Evolutionary conservation across 2,329 filamentous ascomycete species (phyloP).

Genomic region (Cercospora citrullina): DNA sequence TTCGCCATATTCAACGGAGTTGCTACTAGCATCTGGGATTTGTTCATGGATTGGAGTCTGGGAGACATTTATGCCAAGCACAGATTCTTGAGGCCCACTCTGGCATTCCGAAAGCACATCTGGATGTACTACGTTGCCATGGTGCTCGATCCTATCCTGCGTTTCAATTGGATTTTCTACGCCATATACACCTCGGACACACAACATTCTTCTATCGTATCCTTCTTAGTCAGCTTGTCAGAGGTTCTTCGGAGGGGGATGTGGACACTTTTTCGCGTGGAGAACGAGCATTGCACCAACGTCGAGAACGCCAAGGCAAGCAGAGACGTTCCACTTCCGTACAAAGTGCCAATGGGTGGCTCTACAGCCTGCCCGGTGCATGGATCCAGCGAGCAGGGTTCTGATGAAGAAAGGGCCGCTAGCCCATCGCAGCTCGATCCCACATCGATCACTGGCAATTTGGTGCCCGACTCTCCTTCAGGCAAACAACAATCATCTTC

Average conservation of each 20-base stretch:
- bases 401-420: neutral
- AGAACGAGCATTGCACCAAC: slow-evolving; percentile 96
- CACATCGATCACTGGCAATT: neutral
- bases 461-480: neutral
- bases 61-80: slow-evolving; percentile 69
- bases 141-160: slow-evolving; percentile 75
- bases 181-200: slow-evolving; percentile 75
- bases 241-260: slow-evolving; percentile 84
- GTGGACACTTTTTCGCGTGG: slow-evolving; percentile 91
- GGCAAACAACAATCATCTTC: neutral
- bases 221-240: slow-evolving; percentile 74
- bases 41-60: slow-evolving; percentile 90
- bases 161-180: slow-evolving; percentile 95
- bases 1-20: slow-evolving; percentile 80
- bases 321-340: slow-evolving; percentile 24
- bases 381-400: neutral
- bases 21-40: slow-evolving; percentile 87
- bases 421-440: neutral
- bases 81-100: slow-evolving; percentile 67
- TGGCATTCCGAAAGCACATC: slow-evolving; percentile 69
- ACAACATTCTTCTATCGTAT: slow-evolving; percentile 80
- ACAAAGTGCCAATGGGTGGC: slow-evolving; percentile 17
- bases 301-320: slow-evolving; percentile 53
- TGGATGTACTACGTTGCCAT: slow-evolving; percentile 90
- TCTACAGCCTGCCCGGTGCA: neutral